phyloP scores from a whole-genome alignment of 176 grass and related monocot species.

The Oryza glaberrima region DNA sequence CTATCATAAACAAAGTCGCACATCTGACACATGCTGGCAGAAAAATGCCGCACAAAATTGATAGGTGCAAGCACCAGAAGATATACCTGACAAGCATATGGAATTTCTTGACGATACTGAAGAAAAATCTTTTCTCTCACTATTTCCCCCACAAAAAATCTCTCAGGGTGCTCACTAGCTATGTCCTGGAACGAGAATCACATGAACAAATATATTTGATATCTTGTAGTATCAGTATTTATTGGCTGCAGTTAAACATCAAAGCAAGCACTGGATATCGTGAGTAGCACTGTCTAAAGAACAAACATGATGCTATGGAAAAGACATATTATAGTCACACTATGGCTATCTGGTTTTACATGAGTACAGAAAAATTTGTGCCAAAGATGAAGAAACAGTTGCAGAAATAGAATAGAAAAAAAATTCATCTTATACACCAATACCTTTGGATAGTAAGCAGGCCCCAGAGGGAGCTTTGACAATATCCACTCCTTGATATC shows the following conservation, averaged over 20 bases:
- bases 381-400: neutral
- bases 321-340: neutral
- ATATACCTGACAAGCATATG: slow-evolving; percentile 90
- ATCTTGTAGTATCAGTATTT: neutral
- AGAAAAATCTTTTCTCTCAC: slow-evolving; percentile 95
- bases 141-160: slow-evolving; percentile 95
- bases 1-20: slow-evolving; percentile 32
- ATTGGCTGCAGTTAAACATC: neutral
- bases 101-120: slow-evolving; percentile 91
- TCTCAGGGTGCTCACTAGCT: slow-evolving; percentile 84
- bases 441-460: slow-evolving; percentile 97
- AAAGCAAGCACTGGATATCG: neutral
- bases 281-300: neutral
- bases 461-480: slow-evolving; percentile 85
- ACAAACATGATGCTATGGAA: neutral
- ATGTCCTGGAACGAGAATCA: slow-evolving; percentile 72
- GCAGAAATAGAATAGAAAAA: neutral
- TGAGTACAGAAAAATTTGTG: neutral
- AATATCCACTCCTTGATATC: slow-evolving; percentile 97
- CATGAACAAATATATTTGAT: neutral
- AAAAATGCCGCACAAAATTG: neutral
- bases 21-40: slow-evolving; percentile 24
- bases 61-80: neutral
- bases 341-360: neutral
- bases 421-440: neutral